Evolutionary conservation across 2,329 filamentous ascomycete genomes (phyloP), one percentile per base, ranked within the genome.

Genomic region (Curvularia sp.): DNA sequence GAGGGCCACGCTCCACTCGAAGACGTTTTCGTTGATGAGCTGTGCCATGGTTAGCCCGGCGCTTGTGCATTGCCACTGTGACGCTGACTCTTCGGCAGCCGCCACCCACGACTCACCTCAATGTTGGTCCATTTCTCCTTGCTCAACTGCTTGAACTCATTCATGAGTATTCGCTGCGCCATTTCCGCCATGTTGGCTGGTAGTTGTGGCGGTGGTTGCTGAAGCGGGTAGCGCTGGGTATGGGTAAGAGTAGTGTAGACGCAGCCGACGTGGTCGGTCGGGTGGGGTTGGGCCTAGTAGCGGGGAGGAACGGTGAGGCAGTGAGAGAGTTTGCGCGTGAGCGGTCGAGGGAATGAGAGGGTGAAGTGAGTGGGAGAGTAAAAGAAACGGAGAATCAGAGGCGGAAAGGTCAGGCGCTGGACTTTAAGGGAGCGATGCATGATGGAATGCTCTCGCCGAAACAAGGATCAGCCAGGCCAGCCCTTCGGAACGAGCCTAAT

Each of bases 61-160:
- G 49, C 50, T 55, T 49, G 22, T 35, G 57, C n/a, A 41, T 58
- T 43, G 60, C 63, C 60, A 64, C 66, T 24, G 1, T 31, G 26
- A 44, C 39, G 20, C 35, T 22, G 43, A 41, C 33, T 49, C 24
- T 26, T n/a, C n/a, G 28, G 28, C 15, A 50, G 47, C 48, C 13
- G 46, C 26, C 43, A 48, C 35, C 24, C n/a, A 39, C 18, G 49
- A 55, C 85, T 62, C 78, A 93, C 91, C 76, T 96, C 90, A 66
- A 97, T 92, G 69, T 94, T 87, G 18, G 96, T 90, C 94, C 94
- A 99, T 76, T 92, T 92, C 83, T 97, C 93, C 77, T 95, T 93
- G 54, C 87, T 84, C 41, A 98, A 85, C 44, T 86, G 84, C 77
- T 90, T 89, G 80, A 92, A 88, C 83, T 98, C 94, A 68, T 90